Evolutionary conservation across 2,329 filamentous ascomycete species (phyloP).

Genomic region (Monilinia aucupariae): DNA sequence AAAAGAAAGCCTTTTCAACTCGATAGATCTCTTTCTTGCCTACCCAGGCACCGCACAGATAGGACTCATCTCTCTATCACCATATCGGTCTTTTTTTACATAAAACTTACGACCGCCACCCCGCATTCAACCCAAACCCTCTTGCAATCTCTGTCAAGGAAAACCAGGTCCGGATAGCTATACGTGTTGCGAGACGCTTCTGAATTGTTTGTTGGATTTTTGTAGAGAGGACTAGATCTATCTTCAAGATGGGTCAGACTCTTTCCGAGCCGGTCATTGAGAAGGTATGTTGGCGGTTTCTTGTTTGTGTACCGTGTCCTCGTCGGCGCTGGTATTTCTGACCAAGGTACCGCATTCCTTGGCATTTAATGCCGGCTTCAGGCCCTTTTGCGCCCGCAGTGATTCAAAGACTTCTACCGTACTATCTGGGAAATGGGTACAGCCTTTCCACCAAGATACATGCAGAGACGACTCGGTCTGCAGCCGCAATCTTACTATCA

Average conservation of each 20-base stretch:
- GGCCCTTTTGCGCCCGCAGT: not conserved
- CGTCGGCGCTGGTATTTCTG: constrained; percentile 3
- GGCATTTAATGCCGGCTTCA: not conserved
- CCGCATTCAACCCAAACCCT: constrained; percentile 12
- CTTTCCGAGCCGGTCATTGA: constrained; percentile 98
- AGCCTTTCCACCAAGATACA: not conserved
- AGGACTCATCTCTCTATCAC: constrained; percentile 10
- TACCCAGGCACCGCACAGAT: not conserved
- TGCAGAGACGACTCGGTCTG: not conserved
- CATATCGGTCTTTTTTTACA: not conserved
- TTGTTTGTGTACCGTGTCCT: constrained; percentile 14
- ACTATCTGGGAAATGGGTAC: not conserved
- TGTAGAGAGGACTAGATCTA: constrained; percentile 27
- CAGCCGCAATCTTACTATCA: not conserved
- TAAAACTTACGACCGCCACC: constrained; percentile 8
- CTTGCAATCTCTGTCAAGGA: constrained; percentile 16
- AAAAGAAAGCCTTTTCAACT: not conserved
- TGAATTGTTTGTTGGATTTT: constrained; percentile 22
- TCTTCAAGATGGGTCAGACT: constrained; percentile 82
- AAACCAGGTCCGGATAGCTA: not conserved
- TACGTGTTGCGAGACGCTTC: not conserved
- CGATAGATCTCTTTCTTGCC: not conserved
- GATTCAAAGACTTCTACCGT: not conserved
- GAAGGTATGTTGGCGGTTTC: constrained; percentile 64
- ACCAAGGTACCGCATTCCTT: constrained; percentile 8